Base-by-base conservation (phyloP, 1,284 basidiomycete genomes). In the Coriolopsis trogii region DNA sequence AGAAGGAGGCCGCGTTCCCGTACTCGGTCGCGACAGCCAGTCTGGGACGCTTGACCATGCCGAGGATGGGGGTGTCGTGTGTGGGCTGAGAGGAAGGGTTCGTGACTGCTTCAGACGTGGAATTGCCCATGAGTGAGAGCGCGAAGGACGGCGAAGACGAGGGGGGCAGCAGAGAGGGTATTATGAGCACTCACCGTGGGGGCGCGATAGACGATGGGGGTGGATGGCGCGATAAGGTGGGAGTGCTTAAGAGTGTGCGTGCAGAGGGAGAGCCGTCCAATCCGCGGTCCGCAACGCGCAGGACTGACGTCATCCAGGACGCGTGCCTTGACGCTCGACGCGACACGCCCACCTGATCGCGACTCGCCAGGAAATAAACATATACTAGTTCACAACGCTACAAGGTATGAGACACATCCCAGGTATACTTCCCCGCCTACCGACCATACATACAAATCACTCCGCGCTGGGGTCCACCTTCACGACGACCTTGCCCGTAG, bases 401-500 rank as follows among this genome's bases (percentile, higher is more conserved):
- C 29, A 10, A 18, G 18, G n/a, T n/a, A n/a, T n/a, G n/a, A n/a
- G n/a, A n/a, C n/a, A n/a, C n/a, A n/a, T n/a, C n/a, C n/a, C n/a
- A n/a, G n/a, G n/a, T n/a, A n/a, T n/a, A n/a, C n/a, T n/a, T 5
- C 15, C 15, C 7, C 13, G 28, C 8, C 28, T 7, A 30, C 8
- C 28, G 28, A 30, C 28, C 13, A 8, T 18, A 34, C 33, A 34
- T 31, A 6, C 30, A 31, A 8, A 29, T 56, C 31, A 62, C 26
- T 52, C 49, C 7, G 34, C 51, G 2, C 45, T 40, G 8, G 55
- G 51, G 16, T 58, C 58, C 7, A 62, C 55, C 44, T 60, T 65
- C 31, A 85, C 70, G 2, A 82, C 68, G 2, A 91, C 75, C 66
- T 90, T 90, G 1, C 88, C 89, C 13, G 71, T 78, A 2, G 84